Evolutionary conservation across 495 filamentous ascomycete genomes (phyloP), one percentile per base, ranked within the genome.

Genomic region (Rhizodiscina lignyota): DNA sequence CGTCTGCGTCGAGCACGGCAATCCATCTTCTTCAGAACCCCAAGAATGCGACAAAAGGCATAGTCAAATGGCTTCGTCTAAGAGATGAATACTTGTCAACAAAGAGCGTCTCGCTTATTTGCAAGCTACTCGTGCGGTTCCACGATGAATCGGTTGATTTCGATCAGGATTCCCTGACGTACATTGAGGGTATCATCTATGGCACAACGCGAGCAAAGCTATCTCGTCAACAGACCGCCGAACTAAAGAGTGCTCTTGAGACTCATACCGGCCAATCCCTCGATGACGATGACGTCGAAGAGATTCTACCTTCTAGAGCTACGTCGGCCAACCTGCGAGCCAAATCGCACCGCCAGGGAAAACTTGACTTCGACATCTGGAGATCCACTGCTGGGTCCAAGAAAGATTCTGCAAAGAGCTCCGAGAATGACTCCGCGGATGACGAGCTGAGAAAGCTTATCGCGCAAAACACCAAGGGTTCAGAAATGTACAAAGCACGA

Each of bases 11-110:
- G n/a, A 29, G 41, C 13, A 8, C 29, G 34, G 4, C 77, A 67
- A 44, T 50, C 5, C 15, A 52, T 12, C 58, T 84, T 12, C 55
- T 83, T 18, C 54, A 67, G 22, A 61, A 72, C 6, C 76, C 83
- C 1, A 74, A 68, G 6, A 47, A 50, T 30, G 70, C 76, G 10
- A 74, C 83, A 51, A 62, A 63, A 45, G 66, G 61, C 12, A 72
- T 92, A 55, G 72, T 76, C 10, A 80, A 77, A 50, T 87, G 85
- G 81, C 61, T 94, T 10, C 68, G 85, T 39, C 61, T 94, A 3
- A 73, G 81, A 40, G 86, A 94, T 53, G 66, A 71, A 22, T 93
- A 80, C 43, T 68, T 94, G n/a, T 70, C 79, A 35, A 68, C 61
- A 12, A 78, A 77, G 8, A 68, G 81, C 35, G 79, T 85, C 32